These are phyloP conservation scores for Podochytrium sp. DNA, from an alignment of 192 early-diverging fungal genomes.

Conservation along the genomic window DNA sequence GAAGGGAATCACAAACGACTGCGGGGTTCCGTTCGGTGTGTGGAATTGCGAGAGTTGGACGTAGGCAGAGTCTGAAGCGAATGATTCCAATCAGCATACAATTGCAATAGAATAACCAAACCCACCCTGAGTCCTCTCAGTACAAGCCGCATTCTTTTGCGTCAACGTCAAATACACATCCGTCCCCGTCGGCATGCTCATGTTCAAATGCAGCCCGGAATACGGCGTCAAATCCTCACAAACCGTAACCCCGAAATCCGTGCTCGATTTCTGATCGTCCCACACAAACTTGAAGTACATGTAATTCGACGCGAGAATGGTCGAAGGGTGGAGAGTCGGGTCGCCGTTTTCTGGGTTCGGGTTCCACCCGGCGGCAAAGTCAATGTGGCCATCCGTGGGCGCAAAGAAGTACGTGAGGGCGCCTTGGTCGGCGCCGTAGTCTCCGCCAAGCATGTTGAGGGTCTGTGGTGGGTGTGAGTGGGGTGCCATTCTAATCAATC, in stretches of 20 bases:
- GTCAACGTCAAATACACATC: slow-evolving; percentile 33
- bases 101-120: background rate
- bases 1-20: slow-evolving; percentile 10
- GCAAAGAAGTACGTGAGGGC: slow-evolving; percentile 6
- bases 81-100: background rate
- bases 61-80: background rate
- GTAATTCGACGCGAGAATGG: slow-evolving; percentile 21
- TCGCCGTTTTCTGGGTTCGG: background rate
- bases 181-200: slow-evolving; percentile 26
- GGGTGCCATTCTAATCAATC: background rate
- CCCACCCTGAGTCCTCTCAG: slow-evolving; percentile 3
- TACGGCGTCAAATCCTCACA: slow-evolving; percentile 27
- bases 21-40: slow-evolving; percentile 8
- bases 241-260: slow-evolving; percentile 8
- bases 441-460: slow-evolving; percentile 27
- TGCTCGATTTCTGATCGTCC: slow-evolving; percentile 10
- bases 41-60: slow-evolving; percentile 18
- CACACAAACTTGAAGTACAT: slow-evolving; percentile 33
- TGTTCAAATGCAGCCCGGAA: slow-evolving; percentile 25
- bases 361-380: background rate
- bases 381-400: slow-evolving; percentile 7
- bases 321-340: slow-evolving; percentile 4
- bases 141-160: slow-evolving; percentile 20
- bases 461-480: background rate
- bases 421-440: slow-evolving; percentile 24